These are phyloP conservation scores for Talaromyces sp. DNA, from an alignment of 2,329 filamentous ascomycete genomes.

Conservation along the genomic window DNA sequence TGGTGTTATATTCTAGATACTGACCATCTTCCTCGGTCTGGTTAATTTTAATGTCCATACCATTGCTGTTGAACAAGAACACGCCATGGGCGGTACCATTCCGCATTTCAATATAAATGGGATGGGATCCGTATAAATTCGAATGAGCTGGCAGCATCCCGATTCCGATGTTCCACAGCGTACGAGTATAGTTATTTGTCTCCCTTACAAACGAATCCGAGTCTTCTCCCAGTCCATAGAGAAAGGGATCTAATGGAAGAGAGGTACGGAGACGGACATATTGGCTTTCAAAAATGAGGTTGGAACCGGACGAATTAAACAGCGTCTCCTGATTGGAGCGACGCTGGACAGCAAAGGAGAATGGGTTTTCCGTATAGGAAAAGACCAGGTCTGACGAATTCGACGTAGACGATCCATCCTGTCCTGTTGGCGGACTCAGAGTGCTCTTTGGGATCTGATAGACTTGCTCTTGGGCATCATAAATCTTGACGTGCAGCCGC, in stretches of 20 bases:
- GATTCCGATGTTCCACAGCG: slow-evolving; percentile 65
- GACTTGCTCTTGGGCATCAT: slow-evolving; percentile 63
- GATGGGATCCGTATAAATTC: slow-evolving; percentile 70
- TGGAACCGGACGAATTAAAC: slow-evolving; percentile 65
- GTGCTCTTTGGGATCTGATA: slow-evolving; percentile 71
- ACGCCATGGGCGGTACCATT: slow-evolving; percentile 56
- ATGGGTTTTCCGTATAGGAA: slow-evolving; percentile 53
- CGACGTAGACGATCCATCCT: slow-evolving; percentile 43
- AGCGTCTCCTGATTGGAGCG: slow-evolving; percentile 36
- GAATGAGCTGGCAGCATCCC: slow-evolving; percentile 56
- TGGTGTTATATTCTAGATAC: slow-evolving; percentile 73
- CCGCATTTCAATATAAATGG: slow-evolving; percentile 71
- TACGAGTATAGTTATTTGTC: slow-evolving; percentile 65
- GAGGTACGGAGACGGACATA: slow-evolving; percentile 71
- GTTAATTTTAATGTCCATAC: slow-evolving; percentile 73
- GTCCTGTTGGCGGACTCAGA: slow-evolving; percentile 54
- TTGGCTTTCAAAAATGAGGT: slow-evolving; percentile 71
- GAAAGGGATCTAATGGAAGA: slow-evolving; percentile 62
- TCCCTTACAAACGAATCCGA: slow-evolving; percentile 65
- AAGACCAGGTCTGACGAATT: slow-evolving; percentile 39
- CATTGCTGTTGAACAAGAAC: slow-evolving; percentile 68
- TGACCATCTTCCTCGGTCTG: slow-evolving; percentile 54
- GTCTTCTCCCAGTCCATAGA: slow-evolving; percentile 78
- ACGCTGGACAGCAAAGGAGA: slow-evolving; percentile 59
- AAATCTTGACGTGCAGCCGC: slow-evolving; percentile 69